phyloP scores from a whole-genome alignment of 2,329 filamentous ascomycete species.

The Scolecobasidium constrictum region DNA sequence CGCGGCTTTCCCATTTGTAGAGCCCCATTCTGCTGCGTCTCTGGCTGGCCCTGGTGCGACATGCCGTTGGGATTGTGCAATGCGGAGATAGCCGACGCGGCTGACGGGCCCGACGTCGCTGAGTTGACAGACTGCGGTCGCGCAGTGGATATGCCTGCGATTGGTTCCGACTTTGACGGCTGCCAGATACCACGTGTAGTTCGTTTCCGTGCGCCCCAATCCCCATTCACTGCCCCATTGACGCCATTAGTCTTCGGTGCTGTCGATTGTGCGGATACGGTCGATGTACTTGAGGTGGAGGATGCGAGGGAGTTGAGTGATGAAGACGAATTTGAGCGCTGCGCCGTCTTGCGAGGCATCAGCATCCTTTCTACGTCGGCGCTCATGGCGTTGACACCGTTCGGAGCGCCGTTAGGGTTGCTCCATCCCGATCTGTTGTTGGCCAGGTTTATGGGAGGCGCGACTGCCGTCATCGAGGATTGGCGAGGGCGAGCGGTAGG shows the following conservation, averaged over 20 bases:
- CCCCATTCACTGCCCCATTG: slow-evolving; percentile 44
- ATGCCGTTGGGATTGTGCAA: slow-evolving; percentile 52
- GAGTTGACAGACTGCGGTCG: slow-evolving; percentile 51
- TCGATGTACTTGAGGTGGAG: slow-evolving; percentile 54
- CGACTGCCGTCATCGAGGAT: slow-evolving; percentile 49
- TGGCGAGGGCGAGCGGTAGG: neutral
- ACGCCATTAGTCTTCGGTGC: slow-evolving; percentile 40
- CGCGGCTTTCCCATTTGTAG: slow-evolving; percentile 27
- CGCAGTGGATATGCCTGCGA: slow-evolving; percentile 50
- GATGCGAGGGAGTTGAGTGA: slow-evolving; percentile 58
- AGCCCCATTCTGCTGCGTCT: slow-evolving; percentile 46
- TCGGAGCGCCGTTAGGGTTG: slow-evolving; percentile 46
- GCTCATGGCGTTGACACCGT: slow-evolving; percentile 61
- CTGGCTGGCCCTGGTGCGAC: slow-evolving; percentile 58
- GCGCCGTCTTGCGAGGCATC: slow-evolving; percentile 75
- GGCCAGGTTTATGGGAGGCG: slow-evolving; percentile 51
- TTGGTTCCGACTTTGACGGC: slow-evolving; percentile 53
- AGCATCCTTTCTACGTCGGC: slow-evolving; percentile 78
- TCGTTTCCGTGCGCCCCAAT: slow-evolving; percentile 35
- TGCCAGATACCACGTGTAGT: slow-evolving; percentile 52
- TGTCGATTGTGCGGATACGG: slow-evolving; percentile 52
- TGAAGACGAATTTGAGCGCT: slow-evolving; percentile 83
- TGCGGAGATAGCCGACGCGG: slow-evolving; percentile 51
- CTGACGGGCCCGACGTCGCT: slow-evolving; percentile 45
- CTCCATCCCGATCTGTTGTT: slow-evolving; percentile 52